Base-by-base conservation (phyloP, 2,329 filamentous ascomycete species). In the Sporothrix luriei region DNA sequence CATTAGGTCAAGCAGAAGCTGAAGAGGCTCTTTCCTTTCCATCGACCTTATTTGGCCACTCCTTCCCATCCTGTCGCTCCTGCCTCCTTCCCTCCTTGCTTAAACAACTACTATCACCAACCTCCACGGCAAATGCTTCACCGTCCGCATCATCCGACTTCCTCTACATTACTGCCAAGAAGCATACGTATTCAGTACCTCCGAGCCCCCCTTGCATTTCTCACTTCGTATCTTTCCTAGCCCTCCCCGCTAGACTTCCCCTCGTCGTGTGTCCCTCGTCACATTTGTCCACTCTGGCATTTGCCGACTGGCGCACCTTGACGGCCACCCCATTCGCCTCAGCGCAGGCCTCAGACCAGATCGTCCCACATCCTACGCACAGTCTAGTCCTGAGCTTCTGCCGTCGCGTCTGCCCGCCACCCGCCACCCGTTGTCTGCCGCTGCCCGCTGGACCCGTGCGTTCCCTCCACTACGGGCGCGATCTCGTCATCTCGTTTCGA, bases 401-500 rank as follows among this genome's bases (percentile, higher is more conserved):
- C 55, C 55, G 38, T 40, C 38, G 19, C n/a, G n/a, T 13, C 55
- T 61, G 19, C 33, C 33, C 40, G 40, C 40, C 43, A 48, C 21
- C 21, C 59, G 43, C 43, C 21, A 21, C 13, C 33, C 24, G 7
- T 16, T 14, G 21, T 33, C 14, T 26, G 40, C 21, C 51, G 9
- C 7, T 38, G 14, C 16, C 57, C 19, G 38, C 11, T 61, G 21
- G 16, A 43, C 9, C 21, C 57, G 38, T 43, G 16, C 10, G 38
- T 40, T 64, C 59, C 61, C 61, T 64, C 61, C 61, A 64, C 61
- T 49, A 26, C 61, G 61, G 61, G 57, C 40, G 61, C 61, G 49
- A 64, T 64, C 61, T 64, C 33, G 49, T 11, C 43, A 24, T 33
- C 26, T 64, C 43, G 61, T 64, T 43, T 64, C 24, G 16, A 40